Evolutionary conservation across 2,329 filamentous ascomycete species (phyloP).

Genomic region (Corynespora cassiicola): DNA sequence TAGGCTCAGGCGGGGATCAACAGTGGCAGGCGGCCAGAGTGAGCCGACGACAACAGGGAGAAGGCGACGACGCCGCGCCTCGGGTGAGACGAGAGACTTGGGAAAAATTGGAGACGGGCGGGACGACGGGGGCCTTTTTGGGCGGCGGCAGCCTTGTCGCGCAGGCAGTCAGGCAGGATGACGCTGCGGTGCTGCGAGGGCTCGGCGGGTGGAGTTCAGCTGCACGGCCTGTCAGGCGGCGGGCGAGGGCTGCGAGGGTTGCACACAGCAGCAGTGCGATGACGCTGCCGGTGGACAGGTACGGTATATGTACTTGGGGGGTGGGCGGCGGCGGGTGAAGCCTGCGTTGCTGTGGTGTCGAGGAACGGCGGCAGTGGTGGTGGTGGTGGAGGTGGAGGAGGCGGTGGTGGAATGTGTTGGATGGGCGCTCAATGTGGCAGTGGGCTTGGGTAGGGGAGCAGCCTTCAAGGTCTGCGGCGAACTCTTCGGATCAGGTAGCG

Average conservation of each 20-base stretch:
- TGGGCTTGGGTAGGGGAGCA: slow-evolving; percentile 18
- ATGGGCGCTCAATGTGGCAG: slow-evolving; percentile 3
- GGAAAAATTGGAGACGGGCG: slow-evolving; percentile 2
- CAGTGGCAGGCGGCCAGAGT: not conserved
- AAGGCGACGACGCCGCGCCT: slow-evolving; percentile 7
- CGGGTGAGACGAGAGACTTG: not conserved
- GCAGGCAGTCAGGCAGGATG: slow-evolving; percentile 17
- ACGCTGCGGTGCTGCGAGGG: slow-evolving; percentile 11
- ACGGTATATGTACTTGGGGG: slow-evolving; percentile 2
- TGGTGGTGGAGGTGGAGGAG: slow-evolving; percentile 10
- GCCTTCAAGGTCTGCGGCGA: slow-evolving; percentile 32
- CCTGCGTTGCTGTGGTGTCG: slow-evolving; percentile 12
- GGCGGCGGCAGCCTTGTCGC: slow-evolving; percentile 12
- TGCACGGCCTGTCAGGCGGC: slow-evolving; percentile 14
- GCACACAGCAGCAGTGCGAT: slow-evolving; percentile 7
- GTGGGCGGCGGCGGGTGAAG: not conserved
- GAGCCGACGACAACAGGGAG: slow-evolving; percentile 10
- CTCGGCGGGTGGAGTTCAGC: slow-evolving; percentile 6
- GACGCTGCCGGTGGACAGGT: not conserved
- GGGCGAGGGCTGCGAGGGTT: slow-evolving; percentile 9
- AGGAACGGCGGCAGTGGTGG: slow-evolving; percentile 1
- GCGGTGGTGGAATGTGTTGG: too few relatives aligned
- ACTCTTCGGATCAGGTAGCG: slow-evolving; percentile 43
- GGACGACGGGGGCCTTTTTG: slow-evolving; percentile 1
- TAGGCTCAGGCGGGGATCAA: slow-evolving; percentile 12